Evolutionary conservation across 2,329 filamentous ascomycete genomes (phyloP), one percentile per base, ranked within the genome.

Genomic region (Rutstroemia sp.): DNA sequence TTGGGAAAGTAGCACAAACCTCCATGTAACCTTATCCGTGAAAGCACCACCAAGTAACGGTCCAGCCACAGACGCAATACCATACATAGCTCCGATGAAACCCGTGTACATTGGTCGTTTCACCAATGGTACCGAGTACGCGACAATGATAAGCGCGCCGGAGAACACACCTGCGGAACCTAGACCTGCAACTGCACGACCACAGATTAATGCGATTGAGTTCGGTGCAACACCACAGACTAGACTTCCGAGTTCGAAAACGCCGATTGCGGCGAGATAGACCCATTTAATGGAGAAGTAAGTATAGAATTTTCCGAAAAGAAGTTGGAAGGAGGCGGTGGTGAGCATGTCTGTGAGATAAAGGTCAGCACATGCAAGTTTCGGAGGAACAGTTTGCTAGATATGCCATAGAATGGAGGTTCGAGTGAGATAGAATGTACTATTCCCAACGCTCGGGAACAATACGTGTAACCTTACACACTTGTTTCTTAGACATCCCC

Each of bases 81-180:
- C 62, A 84, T 85, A 87, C 0, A 87, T 80, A 9, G 57, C 58
- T 16, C 58, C 57, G 25, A 62, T 41, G 2, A 62, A 14, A 4
- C 53, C 56, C 14, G 38, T 50, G 21, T 38, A 57, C 41, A 59
- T 48, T 2, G 62, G 61, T 47, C 62, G 56, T 41, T 61, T 61
- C 1, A 59, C 49, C 8, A 61, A 49, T 2, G 65, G 62, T 5
- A 62, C 54, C 21, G 49, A 34, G 1, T 51, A 58, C 9, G 56
- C 54, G 16, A 66, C 60, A 42, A 68, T 64, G 8, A 62, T 67
- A 63, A 58, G 67, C 61, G 59, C 58, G 3, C 68, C 68, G 27
- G 57, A 56, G 14, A 64, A 56, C 3, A 69, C 53, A 37, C 65
- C 66, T 27, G 65, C 62, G n/a, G 44, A 53, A 12, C 65, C 68